Evolutionary conservation across 176 grass and related monocot genomes (phyloP).

Genomic region (Carex scoparia): DNA sequence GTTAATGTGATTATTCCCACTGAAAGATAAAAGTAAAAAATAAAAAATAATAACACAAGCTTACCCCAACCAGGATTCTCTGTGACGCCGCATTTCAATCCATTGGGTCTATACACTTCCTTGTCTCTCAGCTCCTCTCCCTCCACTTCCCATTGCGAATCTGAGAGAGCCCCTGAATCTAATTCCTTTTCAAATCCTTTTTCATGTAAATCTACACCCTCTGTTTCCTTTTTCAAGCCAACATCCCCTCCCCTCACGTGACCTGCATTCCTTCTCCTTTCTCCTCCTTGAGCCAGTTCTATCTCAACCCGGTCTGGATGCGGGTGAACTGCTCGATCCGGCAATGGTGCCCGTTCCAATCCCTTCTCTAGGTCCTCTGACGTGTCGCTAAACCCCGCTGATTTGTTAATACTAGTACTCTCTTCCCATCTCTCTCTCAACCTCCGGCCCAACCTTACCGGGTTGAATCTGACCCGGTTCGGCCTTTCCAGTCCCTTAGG

Average conservation of each 20-base stretch:
- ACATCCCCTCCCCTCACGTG: constrained; percentile 2
- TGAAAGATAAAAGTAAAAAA: not conserved
- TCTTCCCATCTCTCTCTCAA: constrained; percentile 35
- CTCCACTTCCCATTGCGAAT: constrained; percentile 18
- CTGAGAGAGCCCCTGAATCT: constrained; percentile 32
- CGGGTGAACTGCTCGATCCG: constrained; percentile 22
- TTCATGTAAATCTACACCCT: constrained; percentile 11
- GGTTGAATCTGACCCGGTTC: constrained; percentile 15
- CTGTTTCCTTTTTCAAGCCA: not conserved
- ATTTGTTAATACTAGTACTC: constrained; percentile 25
- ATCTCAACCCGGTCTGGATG: constrained; percentile 17
- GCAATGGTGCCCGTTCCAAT: constrained; percentile 33
- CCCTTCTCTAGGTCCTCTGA: constrained; percentile 43
- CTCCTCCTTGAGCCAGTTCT: constrained; percentile 43
- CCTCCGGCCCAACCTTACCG: constrained; percentile 22
- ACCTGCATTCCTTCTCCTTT: constrained; percentile 46
- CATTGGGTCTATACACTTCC: constrained; percentile 32
- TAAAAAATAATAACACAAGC: constrained; percentile 11
- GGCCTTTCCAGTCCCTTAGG: not conserved
- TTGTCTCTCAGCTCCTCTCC: constrained; percentile 12
- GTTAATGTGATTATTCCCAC: not conserved
- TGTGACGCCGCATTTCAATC: constrained; percentile 55
- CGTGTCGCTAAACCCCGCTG: not conserved
- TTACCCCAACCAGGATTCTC: constrained; percentile 82
- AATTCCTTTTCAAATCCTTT: constrained; percentile 17